Conservation (phyloP, 2,329 filamentous ascomycete species). For the Calonectria pseudoturangicola region DNA sequence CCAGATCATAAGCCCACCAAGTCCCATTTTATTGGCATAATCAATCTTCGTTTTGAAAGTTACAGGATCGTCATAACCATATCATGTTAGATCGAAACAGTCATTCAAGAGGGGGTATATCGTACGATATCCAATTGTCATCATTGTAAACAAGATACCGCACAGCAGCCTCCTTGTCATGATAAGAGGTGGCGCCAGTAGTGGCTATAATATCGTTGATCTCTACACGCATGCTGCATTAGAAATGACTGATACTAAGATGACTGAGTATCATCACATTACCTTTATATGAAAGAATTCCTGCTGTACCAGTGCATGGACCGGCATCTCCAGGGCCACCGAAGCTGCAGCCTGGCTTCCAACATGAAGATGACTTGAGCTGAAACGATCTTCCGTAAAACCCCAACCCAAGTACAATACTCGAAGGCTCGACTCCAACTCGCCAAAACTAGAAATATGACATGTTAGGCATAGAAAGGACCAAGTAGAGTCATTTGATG, state of each 20-base stretch:
- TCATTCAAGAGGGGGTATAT: too few relatives aligned
- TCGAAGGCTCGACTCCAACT: not conserved
- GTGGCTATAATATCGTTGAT: not conserved
- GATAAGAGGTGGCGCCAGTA: not conserved
- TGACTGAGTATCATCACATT: not conserved
- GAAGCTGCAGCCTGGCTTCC: not conserved
- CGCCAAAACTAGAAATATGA: not conserved
- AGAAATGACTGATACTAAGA: too few relatives aligned
- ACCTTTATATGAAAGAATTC: not conserved
- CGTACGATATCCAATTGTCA: constrained; percentile 4
- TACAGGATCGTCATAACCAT: not conserved
- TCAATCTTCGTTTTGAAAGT: constrained; percentile 13
- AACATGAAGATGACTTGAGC: not conserved
- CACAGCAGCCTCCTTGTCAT: constrained; percentile 5
- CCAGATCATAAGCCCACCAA: not conserved
- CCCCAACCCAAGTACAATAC: not conserved
- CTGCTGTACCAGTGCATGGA: not conserved
- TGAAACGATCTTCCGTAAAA: not conserved
- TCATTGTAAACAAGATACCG: constrained; percentile 10
- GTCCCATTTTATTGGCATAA: constrained; percentile 19
- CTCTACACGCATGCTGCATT: not conserved
- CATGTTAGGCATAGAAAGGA: too few relatives aligned
- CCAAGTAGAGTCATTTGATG: too few relatives aligned
- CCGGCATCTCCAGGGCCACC: not conserved
- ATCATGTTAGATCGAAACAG: too few relatives aligned